Evolutionary conservation across 83 land plant genomes (phyloP).

Genomic region (Picea mariana): DNA sequence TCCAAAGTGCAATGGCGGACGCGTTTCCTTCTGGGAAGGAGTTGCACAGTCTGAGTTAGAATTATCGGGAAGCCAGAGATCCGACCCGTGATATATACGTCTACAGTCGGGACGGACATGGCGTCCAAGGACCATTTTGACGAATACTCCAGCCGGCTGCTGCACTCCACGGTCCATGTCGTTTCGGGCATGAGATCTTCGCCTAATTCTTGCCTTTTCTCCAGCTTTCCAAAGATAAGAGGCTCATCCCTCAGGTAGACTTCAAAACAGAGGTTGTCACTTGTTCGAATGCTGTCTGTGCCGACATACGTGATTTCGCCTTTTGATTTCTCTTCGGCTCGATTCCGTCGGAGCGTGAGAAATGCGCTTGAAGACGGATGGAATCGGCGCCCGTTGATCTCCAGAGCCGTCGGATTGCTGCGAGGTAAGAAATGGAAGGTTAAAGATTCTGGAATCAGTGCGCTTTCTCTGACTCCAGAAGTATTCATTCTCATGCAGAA

Average conservation of each 20-base stretch:
- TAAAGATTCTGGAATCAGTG: background rate
- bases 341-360: background rate
- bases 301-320: background rate
- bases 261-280: background rate
- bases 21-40: too few species aligned
- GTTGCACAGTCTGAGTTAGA: too few species aligned
- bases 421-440: constrained; percentile 8
- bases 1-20: too few species aligned
- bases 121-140: too few species aligned
- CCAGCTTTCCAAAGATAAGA: too few species aligned
- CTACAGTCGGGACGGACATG: too few species aligned
- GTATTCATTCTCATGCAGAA: background rate
- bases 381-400: constrained; percentile 5
- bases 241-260: background rate
- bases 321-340: background rate
- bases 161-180: too few species aligned
- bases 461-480: background rate
- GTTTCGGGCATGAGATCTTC: too few species aligned
- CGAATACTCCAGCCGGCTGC: too few species aligned
- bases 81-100: too few species aligned
- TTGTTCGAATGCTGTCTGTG: background rate
- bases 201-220: too few species aligned
- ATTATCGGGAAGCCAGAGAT: too few species aligned
- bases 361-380: constrained; percentile 11
- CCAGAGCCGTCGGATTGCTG: background rate